Evolutionary conservation across 2,329 filamentous ascomycete genomes (phyloP), one percentile per base, ranked within the genome.

Genomic region (Stromatinia cepivora): DNA sequence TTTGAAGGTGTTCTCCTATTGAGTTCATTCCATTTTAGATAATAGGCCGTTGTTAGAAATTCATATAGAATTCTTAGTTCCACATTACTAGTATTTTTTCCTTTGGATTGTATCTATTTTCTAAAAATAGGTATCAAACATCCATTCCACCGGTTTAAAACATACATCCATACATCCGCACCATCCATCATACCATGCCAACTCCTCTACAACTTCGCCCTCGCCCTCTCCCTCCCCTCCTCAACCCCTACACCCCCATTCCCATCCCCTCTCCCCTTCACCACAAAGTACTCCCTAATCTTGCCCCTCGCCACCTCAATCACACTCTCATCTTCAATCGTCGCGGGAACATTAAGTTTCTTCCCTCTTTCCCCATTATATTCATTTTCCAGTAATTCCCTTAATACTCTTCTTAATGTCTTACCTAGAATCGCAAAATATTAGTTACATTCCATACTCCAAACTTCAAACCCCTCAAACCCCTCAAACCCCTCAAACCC

Each of bases 311-410:
- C 93, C 68, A 92, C 87, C 28, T 90, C 88, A 10, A 97, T 88
- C 11, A 91, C 92, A 39, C 86, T 84, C 0, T 82, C 81, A 81
- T 97, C 94, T 80, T 97, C 94, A 59, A 97, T 90, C 4, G 93
- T 97, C 36, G 90, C 91, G 11, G 94, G 94, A 58, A 94, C 87
- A 71, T 84, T 84, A 1, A 97, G 90, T 79, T 88, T 90, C 50
- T 76, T 82, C 79, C 89, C 87, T 54, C 92, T 93, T 64, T 92
- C 88, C 11, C 91, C 7, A 90, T 88, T 0, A 88, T 93, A 77
- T 96, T 92, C 93, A 77, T 96, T 92, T 81, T 97, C 94, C 22
- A 97, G 81, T 73, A 97, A 81, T 81, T 97, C 92, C 45, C 92
- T 85, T 78, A 97, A 81, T 45, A 97, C 92, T 34, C 94, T 84